Evolutionary conservation across 305 asterid species (phyloP), one percentile per base, ranked within the genome.

Genomic region (Coffea humblotiana): DNA sequence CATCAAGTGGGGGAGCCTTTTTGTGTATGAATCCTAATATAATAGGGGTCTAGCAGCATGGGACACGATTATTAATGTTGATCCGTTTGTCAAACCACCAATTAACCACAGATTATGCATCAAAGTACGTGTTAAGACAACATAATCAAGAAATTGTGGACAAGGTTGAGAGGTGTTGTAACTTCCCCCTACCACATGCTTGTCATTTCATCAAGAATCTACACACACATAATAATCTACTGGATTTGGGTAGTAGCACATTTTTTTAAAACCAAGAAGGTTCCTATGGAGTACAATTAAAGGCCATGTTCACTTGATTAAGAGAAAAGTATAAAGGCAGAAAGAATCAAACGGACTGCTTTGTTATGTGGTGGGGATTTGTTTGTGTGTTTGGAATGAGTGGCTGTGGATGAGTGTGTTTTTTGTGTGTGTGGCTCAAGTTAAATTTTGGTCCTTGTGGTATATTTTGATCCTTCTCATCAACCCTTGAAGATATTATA

Each of bases 401-500:
- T 72, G 66, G 37, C 14, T 15, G 16, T 10, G 40, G 40, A 25
- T 25, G 19, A 25, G 29, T 64, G 21, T 64, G 69, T 29, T 19
- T 19, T 29, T 64, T 64, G 3, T 69, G 52, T 66, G 27, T 40
- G 77, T 74, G 83, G 84, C 65, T 56, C 71, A 27, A 3, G 45
- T 64, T 64, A 14, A 29, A 12, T 65, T 29, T 65, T 60, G 29
- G 13, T 56, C 12, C 7, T 25, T 11, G 2, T 40, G 25, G 27
- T 8, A 5, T 8, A 9, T 15, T 35, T 54, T 49, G 11, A 9
- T 45, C 76, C 54, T 3, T 40, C 51, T 75, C 71, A 74, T 9
- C 76, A 52, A 37, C 19, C 54, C 83, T 54, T 37, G 54, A 45
- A 80, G 83, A 80, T 80, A 66, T 74, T 74, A 80, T 79, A 74